Conservation (phyloP, 139 green algal species). For the Edaphochlamys debaryana region DNA sequence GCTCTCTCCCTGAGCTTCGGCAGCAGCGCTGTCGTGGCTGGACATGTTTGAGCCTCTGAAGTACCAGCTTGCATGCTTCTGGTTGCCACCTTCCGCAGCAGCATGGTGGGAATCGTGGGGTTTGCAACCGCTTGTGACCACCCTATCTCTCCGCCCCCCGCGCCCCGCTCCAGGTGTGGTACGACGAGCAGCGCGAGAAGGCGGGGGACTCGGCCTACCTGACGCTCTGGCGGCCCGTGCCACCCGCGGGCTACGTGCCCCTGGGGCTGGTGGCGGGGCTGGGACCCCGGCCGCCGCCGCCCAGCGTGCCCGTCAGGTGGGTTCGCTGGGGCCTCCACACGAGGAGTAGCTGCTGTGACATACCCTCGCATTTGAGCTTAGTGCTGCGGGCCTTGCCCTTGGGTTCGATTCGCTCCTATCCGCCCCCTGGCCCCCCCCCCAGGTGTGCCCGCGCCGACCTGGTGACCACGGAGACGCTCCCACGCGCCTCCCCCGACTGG, state of each 20-base stretch:
- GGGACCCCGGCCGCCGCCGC: slow-evolving; percentile 16
- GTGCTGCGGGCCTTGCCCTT: neutral
- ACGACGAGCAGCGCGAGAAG: slow-evolving; percentile 60
- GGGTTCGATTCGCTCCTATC: neutral
- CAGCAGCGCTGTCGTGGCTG: too few species aligned
- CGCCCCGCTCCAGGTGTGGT: slow-evolving; percentile 80
- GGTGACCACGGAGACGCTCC: slow-evolving; percentile 34
- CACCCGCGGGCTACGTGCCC: slow-evolving; percentile 83
- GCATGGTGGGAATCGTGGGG: too few species aligned
- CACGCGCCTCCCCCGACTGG: slow-evolving; percentile 28
- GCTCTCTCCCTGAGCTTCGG: too few species aligned
- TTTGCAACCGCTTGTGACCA: too few species aligned
- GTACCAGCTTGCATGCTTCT: too few species aligned
- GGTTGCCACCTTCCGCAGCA: too few species aligned
- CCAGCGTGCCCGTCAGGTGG: slow-evolving; percentile 20
- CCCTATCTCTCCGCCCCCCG: too few species aligned
- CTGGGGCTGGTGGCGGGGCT: slow-evolving; percentile 75
- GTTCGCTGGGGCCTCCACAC: too few species aligned
- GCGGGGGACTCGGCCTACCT: slow-evolving; percentile 58
- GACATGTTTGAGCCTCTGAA: too few species aligned
- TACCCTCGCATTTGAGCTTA: too few species aligned
- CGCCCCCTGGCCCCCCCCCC: neutral
- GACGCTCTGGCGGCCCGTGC: slow-evolving; percentile 80
- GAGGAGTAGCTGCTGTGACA: too few species aligned
- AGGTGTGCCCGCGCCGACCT: slow-evolving; percentile 56